phyloP scores from a whole-genome alignment of 169 alveolate species.

The Hepatocystis sp. region DNA sequence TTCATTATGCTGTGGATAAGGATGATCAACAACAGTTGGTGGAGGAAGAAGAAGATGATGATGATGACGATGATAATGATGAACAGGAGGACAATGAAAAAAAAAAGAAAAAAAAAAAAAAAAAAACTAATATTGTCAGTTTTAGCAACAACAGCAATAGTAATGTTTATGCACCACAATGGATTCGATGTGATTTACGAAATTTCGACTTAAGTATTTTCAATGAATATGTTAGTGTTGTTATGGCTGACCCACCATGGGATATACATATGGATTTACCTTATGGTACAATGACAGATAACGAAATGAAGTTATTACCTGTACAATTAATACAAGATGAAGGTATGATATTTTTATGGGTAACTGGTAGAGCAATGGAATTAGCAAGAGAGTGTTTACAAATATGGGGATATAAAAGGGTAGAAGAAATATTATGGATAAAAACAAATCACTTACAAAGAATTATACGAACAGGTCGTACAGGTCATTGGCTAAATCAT shows the following conservation, averaged over 20 bases:
- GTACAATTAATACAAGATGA: constrained; percentile 92
- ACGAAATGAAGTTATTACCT: constrained; percentile 92
- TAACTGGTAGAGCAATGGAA: constrained; percentile 97
- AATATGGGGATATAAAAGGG: constrained; percentile 96
- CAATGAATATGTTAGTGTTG: constrained; percentile 92
- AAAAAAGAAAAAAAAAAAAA: no score
- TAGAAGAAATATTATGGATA: constrained; percentile 97
- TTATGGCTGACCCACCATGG: constrained; percentile 99
- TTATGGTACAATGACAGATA: constrained; percentile 95
- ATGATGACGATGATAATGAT: constrained; percentile 17
- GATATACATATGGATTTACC: constrained; percentile 97
- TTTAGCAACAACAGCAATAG: constrained; percentile 9
- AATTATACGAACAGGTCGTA: constrained; percentile 96
- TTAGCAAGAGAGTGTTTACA: constrained; percentile 91
- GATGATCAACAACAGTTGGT: constrained; percentile 78
- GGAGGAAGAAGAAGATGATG: no score
- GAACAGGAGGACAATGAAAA: constrained; percentile 27
- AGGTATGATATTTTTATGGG: constrained; percentile 96
- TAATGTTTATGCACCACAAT: constrained; percentile 82
- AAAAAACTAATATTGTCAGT: no score
- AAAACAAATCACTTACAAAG: constrained; percentile 96
- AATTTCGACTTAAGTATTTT: constrained; percentile 91
- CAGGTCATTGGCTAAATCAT: constrained; percentile 98
- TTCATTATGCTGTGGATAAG: constrained; percentile 92
- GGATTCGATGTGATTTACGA: constrained; percentile 91